These are phyloP conservation scores for Galeopsis tetrahit DNA, from an alignment of 257 asterid genomes.

Conservation along the genomic window DNA sequence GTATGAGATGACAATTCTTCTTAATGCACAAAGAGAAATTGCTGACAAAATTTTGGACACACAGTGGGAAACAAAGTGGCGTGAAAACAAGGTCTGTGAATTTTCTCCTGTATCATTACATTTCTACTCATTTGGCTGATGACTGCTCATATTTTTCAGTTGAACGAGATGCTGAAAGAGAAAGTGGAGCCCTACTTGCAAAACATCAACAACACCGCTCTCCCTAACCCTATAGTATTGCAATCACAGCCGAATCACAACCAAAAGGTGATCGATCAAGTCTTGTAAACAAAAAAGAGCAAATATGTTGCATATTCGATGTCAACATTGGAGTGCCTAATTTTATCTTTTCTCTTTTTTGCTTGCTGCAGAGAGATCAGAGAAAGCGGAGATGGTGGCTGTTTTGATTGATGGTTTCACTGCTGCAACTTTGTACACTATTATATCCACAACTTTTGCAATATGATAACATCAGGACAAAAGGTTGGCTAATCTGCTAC, in stretches of 20 bases:
- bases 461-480: background rate
- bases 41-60: constrained; percentile 78
- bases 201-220: constrained; percentile 56
- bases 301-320: background rate
- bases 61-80: constrained; percentile 96
- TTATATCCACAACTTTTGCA: constrained; percentile 14
- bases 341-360: background rate
- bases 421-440: constrained; percentile 1
- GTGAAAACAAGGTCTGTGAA: constrained; percentile 74
- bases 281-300: background rate
- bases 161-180: constrained; percentile 87
- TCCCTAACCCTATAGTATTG: constrained; percentile 69
- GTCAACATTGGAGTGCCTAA: background rate
- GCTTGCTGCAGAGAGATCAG: constrained; percentile 48
- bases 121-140: constrained; percentile 15
- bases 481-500: constrained; percentile 27
- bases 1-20: constrained; percentile 90
- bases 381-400: constrained; percentile 62
- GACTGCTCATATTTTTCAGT: constrained; percentile 47
- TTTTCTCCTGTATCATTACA: background rate
- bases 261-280: constrained; percentile 51
- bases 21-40: constrained; percentile 87
- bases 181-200: constrained; percentile 76
- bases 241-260: constrained; percentile 49
- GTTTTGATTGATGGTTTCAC: constrained; percentile 47